phyloP scores from a whole-genome alignment of 345 rosid genomes.

The Acer yangbiense region DNA sequence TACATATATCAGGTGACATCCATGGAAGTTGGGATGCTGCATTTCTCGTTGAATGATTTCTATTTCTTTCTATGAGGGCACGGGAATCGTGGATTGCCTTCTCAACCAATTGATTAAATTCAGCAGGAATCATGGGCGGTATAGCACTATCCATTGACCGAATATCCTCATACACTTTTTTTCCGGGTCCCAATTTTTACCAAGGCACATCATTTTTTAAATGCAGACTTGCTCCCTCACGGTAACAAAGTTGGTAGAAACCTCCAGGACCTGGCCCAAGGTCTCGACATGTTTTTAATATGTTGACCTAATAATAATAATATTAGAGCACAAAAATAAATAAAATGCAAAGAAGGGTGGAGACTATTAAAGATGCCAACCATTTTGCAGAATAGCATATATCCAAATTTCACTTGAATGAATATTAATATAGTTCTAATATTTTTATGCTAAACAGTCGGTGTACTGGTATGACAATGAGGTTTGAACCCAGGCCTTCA shows the following conservation, averaged over 20 bases:
- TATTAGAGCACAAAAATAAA: neutral
- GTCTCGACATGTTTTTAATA: conserved; percentile 59
- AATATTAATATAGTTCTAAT: neutral
- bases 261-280: conserved; percentile 81
- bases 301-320: conserved; percentile 53
- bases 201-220: conserved; percentile 96
- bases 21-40: conserved; percentile 51
- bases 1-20: conserved; percentile 73
- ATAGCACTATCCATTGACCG: conserved; percentile 54
- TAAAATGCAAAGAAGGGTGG: neutral
- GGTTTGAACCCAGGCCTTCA: neutral
- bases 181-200: conserved; percentile 88
- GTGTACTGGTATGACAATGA: neutral
- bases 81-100: conserved; percentile 56
- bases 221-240: conserved; percentile 54
- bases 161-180: conserved; percentile 45
- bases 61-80: conserved; percentile 34
- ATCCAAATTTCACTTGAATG: neutral
- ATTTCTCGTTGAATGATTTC: conserved; percentile 12
- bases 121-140: conserved; percentile 66
- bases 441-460: neutral
- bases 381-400: neutral
- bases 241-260: conserved; percentile 85
- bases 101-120: conserved; percentile 49
- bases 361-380: neutral